Percentiles rank a stretch among this genome's conserved stretches.
Evolutionary conservation across 768 basidiomycete species (phyloP).

Genomic region (Lactarius evosmus): DNA sequence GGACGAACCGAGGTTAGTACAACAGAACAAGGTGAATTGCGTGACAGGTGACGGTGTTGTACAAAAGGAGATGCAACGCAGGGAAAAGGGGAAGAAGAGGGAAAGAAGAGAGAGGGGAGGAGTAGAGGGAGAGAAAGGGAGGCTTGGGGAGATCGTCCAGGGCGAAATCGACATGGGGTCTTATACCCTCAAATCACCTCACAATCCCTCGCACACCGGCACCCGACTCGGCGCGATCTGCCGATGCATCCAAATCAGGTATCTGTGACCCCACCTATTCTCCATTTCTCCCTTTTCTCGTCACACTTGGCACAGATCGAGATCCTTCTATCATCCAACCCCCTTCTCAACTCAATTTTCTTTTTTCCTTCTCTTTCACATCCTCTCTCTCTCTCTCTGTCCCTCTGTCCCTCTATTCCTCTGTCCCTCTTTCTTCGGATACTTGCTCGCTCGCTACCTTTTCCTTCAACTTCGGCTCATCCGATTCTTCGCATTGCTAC

Average conservation of each 20-base stretch:
- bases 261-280: slow-evolving; percentile 29
- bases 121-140: slow-evolving; percentile 26
- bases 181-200: slow-evolving; percentile 9
- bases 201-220: not conserved
- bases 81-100: slow-evolving; percentile 22
- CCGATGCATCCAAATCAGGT: slow-evolving; percentile 16
- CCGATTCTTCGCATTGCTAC: not conserved
- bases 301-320: slow-evolving; percentile 23
- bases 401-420: not conserved
- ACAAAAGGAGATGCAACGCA: slow-evolving; percentile 25
- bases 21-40: slow-evolving; percentile 34
- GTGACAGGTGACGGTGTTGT: slow-evolving; percentile 40
- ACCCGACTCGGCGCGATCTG: slow-evolving; percentile 19
- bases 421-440: no score
- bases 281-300: slow-evolving; percentile 14
- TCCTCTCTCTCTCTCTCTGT: not conserved
- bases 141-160: slow-evolving; percentile 17
- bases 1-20: slow-evolving; percentile 30
- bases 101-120: slow-evolving; percentile 26
- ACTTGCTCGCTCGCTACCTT: not conserved
- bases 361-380: not conserved
- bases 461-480: not conserved
- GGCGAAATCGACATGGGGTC: slow-evolving; percentile 10
- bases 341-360: not conserved
- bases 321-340: not conserved